A percentile compares a stretch with the other conserved stretches of the same genome.
Evolutionary conservation across 2,329 filamentous ascomycete species (phyloP).

Genomic region (Claviceps digitariae): DNA sequence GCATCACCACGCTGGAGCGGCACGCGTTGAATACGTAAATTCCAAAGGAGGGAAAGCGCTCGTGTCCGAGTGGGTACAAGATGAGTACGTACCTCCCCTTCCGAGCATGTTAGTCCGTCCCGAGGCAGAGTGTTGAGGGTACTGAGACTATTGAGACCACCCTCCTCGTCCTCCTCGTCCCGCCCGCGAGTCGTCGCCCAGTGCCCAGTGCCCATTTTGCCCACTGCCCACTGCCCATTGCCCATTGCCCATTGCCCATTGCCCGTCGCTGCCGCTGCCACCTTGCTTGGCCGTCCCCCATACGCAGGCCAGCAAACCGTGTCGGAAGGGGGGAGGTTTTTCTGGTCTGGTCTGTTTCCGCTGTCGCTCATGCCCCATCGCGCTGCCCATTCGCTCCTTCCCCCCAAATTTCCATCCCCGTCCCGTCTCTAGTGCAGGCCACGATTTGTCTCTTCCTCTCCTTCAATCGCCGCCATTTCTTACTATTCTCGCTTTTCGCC

Average conservation of each 20-base stretch:
- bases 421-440: conserved; percentile 10
- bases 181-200: background rate
- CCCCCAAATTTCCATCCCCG: conserved; percentile 19
- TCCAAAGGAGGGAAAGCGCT: background rate
- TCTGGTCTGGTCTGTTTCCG: conserved; percentile 7
- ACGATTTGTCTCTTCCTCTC: conserved; percentile 16
- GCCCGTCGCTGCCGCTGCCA: too few species aligned
- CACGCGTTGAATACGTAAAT: background rate
- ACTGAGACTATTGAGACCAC: background rate
- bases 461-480: conserved; percentile 4
- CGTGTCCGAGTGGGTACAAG: background rate
- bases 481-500: conserved; percentile 5
- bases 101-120: background rate
- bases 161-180: background rate
- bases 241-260: too few species aligned
- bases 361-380: conserved; percentile 23
- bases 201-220: too few species aligned
- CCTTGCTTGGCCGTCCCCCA: too few species aligned
- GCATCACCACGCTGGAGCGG: background rate
- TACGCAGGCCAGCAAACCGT: too few species aligned
- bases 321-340: too few species aligned
- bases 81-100: too few species aligned
- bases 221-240: too few species aligned
- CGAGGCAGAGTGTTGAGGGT: background rate
- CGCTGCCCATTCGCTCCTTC: conserved; percentile 10